Conservation (phyloP, 2,329 filamentous ascomycete genomes). For the Hypoxylon sp. region DNA sequence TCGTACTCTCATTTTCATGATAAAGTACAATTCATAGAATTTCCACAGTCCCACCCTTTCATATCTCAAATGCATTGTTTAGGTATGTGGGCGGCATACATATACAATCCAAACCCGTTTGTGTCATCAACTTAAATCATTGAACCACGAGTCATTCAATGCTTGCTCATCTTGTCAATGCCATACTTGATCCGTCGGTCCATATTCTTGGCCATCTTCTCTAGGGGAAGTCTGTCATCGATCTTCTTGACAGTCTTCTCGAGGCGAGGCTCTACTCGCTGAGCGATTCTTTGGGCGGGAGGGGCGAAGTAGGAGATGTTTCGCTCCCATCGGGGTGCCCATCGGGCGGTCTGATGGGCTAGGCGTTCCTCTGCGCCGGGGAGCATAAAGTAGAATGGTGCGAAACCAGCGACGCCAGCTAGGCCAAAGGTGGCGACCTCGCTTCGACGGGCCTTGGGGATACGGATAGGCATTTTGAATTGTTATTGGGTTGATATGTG, state of each 20-base stretch:
- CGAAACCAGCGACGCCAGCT: slow-evolving; percentile 68
- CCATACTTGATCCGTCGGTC: slow-evolving; percentile 64
- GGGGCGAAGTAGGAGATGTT: slow-evolving; percentile 69
- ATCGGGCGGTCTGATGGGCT: slow-evolving; percentile 68
- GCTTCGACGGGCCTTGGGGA: slow-evolving; percentile 64
- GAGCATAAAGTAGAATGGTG: slow-evolving; percentile 71
- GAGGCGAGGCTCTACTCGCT: slow-evolving; percentile 65
- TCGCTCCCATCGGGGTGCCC: slow-evolving; percentile 73
- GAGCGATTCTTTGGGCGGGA: slow-evolving; percentile 64
- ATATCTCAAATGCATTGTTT: slow-evolving; percentile 4
- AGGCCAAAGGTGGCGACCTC: slow-evolving; percentile 69
- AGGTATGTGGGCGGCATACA: neutral
- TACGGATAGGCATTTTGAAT: slow-evolving; percentile 65
- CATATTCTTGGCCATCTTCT: slow-evolving; percentile 65
- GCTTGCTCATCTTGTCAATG: slow-evolving; percentile 57
- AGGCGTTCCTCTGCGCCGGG: slow-evolving; percentile 70
- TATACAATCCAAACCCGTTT: slow-evolving; percentile 4
- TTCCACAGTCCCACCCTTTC: slow-evolving; percentile 16
- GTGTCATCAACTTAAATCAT: slow-evolving; percentile 1
- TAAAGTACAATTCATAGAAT: slow-evolving; percentile 31
- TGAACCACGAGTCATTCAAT: slow-evolving; percentile 14
- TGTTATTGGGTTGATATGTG: slow-evolving; percentile 39
- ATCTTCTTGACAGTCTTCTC: slow-evolving; percentile 62
- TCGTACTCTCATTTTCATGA: slow-evolving; percentile 19
- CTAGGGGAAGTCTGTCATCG: slow-evolving; percentile 65